phyloP scores from a whole-genome alignment of 225 moss, liverwort and hornwort genomes.

The Climacium dendroides region DNA sequence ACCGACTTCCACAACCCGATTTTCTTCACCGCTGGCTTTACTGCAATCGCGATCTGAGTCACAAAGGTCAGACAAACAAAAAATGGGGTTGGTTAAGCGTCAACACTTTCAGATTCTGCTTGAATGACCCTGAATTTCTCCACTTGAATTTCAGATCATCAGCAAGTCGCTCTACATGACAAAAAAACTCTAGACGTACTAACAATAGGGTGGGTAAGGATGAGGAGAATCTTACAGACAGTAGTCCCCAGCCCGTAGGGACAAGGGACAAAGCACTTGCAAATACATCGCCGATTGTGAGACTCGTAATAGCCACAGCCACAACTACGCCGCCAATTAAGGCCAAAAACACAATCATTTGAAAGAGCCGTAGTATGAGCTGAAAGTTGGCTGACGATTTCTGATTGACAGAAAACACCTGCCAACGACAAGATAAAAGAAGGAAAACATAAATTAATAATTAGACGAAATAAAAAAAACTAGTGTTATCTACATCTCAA shows the following conservation, averaged over 20 bases:
- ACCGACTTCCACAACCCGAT: slow-evolving; percentile 38
- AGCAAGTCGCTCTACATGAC: neutral
- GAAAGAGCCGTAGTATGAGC: slow-evolving; percentile 34
- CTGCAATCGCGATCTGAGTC: slow-evolving; percentile 39
- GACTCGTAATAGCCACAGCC: slow-evolving; percentile 26
- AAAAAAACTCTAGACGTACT: neutral
- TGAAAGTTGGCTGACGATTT: slow-evolving; percentile 46
- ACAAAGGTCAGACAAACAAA: neutral
- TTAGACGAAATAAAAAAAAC: neutral
- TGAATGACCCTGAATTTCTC: neutral
- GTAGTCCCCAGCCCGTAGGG: slow-evolving; percentile 56
- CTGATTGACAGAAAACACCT: slow-evolving; percentile 42
- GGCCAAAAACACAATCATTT: slow-evolving; percentile 35
- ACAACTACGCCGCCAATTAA: slow-evolving; percentile 20
- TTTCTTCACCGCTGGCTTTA: slow-evolving; percentile 21
- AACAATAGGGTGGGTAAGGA: neutral
- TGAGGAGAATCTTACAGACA: slow-evolving; percentile 27
- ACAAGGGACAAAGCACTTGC: slow-evolving; percentile 41
- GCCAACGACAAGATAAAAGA: neutral
- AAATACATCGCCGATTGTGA: slow-evolving; percentile 48
- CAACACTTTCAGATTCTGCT: neutral
- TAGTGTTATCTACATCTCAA: neutral
- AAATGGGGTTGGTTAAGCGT: neutral
- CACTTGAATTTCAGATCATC: neutral
- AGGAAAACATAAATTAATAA: neutral